Conservation (phyloP, 108 stramenopile genomes). For the Nitzschia palea region DNA sequence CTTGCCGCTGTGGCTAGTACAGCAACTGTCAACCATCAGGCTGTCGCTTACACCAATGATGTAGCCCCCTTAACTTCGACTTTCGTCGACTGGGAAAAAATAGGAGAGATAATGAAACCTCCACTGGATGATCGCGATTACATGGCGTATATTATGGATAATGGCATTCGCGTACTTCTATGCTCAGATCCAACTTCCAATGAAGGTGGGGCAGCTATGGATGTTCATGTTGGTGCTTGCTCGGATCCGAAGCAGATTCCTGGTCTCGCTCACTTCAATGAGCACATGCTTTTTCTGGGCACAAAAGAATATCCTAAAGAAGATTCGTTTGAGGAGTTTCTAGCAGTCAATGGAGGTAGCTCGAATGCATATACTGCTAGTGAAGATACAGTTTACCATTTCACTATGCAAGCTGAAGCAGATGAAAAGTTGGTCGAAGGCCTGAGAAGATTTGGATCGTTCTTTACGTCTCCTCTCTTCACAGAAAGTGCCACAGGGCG, state of each 20-base stretch:
- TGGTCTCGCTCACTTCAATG: constrained; percentile 88
- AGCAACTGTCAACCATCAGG: not conserved
- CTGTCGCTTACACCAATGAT: not conserved
- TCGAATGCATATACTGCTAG: constrained; percentile 90
- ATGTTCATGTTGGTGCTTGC: constrained; percentile 89
- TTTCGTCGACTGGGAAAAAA: constrained; percentile 25
- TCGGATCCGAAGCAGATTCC: constrained; percentile 84
- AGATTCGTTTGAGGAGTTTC: constrained; percentile 74
- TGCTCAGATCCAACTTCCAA: constrained; percentile 86
- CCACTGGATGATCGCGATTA: constrained; percentile 74
- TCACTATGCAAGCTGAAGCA: constrained; percentile 73
- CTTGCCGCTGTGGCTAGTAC: constrained; percentile 37
- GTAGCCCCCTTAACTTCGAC: not conserved
- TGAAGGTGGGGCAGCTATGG: constrained; percentile 83
- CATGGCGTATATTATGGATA: constrained; percentile 50
- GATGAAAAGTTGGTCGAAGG: constrained; percentile 73
- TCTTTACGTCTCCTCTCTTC: constrained; percentile 92
- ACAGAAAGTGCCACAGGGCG: constrained; percentile 76
- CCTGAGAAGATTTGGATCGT: constrained; percentile 84
- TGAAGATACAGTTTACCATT: constrained; percentile 94
- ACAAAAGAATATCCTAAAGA: constrained; percentile 85
- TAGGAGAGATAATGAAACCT: constrained; percentile 56
- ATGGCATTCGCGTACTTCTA: constrained; percentile 71
- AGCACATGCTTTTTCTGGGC: constrained; percentile 85
- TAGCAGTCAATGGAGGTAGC: constrained; percentile 74